Evolutionary conservation across 1,284 basidiomycete genomes (phyloP).

Genomic region (Apiotrichum veenhuisii): DNA sequence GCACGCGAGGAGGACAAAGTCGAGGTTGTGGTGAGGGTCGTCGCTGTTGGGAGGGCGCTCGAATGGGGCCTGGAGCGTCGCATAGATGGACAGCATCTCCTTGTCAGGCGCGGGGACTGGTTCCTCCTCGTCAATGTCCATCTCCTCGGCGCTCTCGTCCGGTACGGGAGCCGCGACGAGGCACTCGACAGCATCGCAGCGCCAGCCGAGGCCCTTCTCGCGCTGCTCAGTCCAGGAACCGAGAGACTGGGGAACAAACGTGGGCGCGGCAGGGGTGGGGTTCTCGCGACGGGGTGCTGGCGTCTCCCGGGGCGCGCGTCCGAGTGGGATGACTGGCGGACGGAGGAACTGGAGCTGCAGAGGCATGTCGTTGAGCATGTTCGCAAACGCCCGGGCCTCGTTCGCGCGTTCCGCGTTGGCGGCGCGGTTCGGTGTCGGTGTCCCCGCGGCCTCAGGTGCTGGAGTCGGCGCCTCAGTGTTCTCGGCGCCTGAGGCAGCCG

Average conservation of each 20-base stretch:
- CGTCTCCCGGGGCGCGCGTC: no score
- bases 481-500: no score
- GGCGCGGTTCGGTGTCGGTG: background rate
- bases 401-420: background rate
- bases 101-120: conserved; percentile 15
- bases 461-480: background rate
- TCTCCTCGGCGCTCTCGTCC: conserved; percentile 18
- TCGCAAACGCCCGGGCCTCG: background rate
- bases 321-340: background rate
- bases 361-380: conserved; percentile 5
- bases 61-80: conserved; percentile 23
- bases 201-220: conserved; percentile 42
- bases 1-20: conserved; percentile 32
- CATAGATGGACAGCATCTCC: conserved; percentile 36
- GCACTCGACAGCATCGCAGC: conserved; percentile 42
- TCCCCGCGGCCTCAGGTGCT: background rate
- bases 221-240: conserved; percentile 36
- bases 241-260: conserved; percentile 26
- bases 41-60: background rate
- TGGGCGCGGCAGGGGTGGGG: background rate
- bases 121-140: conserved; percentile 15
- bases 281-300: background rate
- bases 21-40: background rate
- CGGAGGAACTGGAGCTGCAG: conserved; percentile 13
- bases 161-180: conserved; percentile 23